These are phyloP conservation scores for Physaria fendleri DNA, from an alignment of 345 rosid species.

Conservation along the genomic window DNA sequence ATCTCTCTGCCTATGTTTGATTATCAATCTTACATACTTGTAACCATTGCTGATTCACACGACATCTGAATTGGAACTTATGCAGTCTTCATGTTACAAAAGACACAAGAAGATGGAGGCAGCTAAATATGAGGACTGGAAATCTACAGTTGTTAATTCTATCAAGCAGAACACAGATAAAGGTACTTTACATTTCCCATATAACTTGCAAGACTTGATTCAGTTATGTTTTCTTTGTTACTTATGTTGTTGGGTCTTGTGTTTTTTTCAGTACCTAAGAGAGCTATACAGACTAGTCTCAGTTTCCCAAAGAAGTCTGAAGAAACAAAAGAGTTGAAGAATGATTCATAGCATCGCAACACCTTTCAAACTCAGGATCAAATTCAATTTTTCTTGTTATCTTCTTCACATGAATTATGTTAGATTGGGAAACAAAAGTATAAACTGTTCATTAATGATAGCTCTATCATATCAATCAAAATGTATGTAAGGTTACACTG, in stretches of 20 bases:
- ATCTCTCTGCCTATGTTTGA: not conserved
- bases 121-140: slow-evolving; percentile 69
- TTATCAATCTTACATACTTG: not conserved
- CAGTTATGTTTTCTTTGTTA: slow-evolving; percentile 5
- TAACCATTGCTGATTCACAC: not conserved
- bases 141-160: slow-evolving; percentile 55
- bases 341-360: slow-evolving; percentile 24
- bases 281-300: slow-evolving; percentile 60
- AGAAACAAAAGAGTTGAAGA: slow-evolving; percentile 34
- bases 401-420: not conserved
- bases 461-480: slow-evolving; percentile 24
- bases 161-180: slow-evolving; percentile 38
- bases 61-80: not conserved
- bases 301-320: slow-evolving; percentile 42
- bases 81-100: slow-evolving; percentile 64
- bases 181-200: slow-evolving; percentile 36
- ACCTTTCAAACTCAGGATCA: not conserved
- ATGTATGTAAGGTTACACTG: slow-evolving; percentile 29
- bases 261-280: slow-evolving; percentile 43
- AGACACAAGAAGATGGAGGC: slow-evolving; percentile 55
- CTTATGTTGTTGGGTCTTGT: not conserved
- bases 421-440: no score
- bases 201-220: not conserved
- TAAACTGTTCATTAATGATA: no score
- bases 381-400: not conserved